Percentiles rank a stretch among this genome's conserved stretches.
Evolutionary conservation across 1,284 basidiomycete genomes (phyloP).

Genomic region (Irpex lacteus): DNA sequence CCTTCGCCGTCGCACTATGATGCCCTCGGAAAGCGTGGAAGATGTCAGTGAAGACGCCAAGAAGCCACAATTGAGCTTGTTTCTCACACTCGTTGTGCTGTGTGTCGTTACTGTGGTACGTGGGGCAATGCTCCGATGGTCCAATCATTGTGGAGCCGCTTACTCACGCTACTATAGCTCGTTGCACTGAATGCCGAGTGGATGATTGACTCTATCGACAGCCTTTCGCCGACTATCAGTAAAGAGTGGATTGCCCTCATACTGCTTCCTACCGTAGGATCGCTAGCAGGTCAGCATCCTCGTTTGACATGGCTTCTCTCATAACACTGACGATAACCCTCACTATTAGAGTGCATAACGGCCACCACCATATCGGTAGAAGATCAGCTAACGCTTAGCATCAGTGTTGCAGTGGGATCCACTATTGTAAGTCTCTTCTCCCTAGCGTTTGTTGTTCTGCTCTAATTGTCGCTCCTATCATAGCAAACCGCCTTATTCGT

Average conservation of each 20-base stretch:
- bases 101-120: constrained; percentile 63
- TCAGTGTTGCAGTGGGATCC: constrained; percentile 87
- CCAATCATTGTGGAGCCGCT: neutral
- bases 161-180: constrained; percentile 33
- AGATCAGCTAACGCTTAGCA: constrained; percentile 69
- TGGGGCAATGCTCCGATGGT: constrained; percentile 8
- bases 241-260: constrained; percentile 86
- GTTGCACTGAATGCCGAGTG: constrained; percentile 79
- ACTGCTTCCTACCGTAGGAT: constrained; percentile 82
- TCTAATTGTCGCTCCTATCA: constrained; percentile 2
- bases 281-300: constrained; percentile 57
- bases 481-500: constrained; percentile 91
- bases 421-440: constrained; percentile 56
- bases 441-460: constrained; percentile 26
- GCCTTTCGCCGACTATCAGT: constrained; percentile 56
- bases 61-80: constrained; percentile 59
- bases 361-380: constrained; percentile 84
- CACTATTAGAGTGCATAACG: constrained; percentile 57
- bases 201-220: constrained; percentile 78
- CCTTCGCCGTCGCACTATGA: neutral
- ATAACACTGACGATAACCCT: constrained; percentile 4
- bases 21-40: neutral
- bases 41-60: constrained; percentile 27
- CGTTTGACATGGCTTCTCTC: neutral
- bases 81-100: constrained; percentile 56